Conservation (phyloP, 169 alveolate species). For the Eimeria praecox region DNA sequence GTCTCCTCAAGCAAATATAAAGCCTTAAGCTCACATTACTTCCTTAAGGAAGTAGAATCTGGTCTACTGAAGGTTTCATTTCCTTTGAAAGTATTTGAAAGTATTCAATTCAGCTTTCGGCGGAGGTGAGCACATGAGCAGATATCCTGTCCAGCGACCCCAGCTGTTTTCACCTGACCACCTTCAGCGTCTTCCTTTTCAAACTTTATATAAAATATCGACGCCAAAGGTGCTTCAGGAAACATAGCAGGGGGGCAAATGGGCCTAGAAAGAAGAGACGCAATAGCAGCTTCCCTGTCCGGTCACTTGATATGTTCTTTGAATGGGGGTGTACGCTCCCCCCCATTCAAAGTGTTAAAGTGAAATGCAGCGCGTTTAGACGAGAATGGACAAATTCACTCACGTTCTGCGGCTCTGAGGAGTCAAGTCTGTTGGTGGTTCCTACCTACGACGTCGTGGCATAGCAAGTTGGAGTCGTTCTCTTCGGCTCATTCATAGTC, state of each 20-base stretch:
- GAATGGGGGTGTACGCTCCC: background rate
- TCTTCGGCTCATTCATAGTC: no score
- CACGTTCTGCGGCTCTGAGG: background rate
- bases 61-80: background rate
- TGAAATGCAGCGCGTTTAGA: background rate
- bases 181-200: background rate
- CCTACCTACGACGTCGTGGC: background rate
- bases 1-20: background rate
- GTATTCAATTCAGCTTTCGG: background rate
- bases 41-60: background rate
- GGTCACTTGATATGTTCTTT: background rate
- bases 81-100: background rate
- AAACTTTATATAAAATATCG: background rate
- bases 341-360: background rate
- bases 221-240: background rate
- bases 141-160: slow-evolving; percentile 6
- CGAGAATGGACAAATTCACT: no score
- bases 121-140: background rate
- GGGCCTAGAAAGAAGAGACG: no score
- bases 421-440: background rate
- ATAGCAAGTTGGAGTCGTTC: background rate
- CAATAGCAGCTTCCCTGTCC: background rate
- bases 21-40: background rate
- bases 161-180: background rate
- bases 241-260: no score